Evolutionary conservation across 495 filamentous ascomycete species (phyloP).

Genomic region (Schizothecium vesticola): DNA sequence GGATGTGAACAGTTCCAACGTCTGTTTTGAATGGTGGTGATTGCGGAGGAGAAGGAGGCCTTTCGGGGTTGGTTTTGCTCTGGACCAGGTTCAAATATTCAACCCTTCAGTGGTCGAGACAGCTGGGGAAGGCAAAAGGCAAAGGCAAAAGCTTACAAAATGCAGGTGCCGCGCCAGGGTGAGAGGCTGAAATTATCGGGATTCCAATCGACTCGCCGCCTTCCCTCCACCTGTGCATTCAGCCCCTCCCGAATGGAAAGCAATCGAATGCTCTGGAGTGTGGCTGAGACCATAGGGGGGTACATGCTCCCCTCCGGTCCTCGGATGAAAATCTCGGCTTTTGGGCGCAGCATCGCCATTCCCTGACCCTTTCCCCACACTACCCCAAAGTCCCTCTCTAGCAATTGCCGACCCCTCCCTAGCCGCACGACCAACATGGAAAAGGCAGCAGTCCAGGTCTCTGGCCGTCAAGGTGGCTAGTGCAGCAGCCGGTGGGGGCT

Average conservation of each 20-base stretch:
- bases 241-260: constrained; percentile 36
- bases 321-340: background rate
- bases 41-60: background rate
- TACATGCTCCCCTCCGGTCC: constrained; percentile 8
- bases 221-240: constrained; percentile 24
- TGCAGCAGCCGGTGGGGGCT: background rate
- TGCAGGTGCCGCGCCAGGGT: constrained; percentile 15
- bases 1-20: background rate
- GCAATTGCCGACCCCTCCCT: background rate
- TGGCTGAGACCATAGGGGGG: constrained; percentile 29
- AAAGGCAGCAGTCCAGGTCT: background rate
- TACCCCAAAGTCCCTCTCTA: background rate
- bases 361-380: background rate
- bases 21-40: background rate
- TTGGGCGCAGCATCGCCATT: background rate
- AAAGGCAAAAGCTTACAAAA: constrained; percentile 19
- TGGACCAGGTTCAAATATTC: constrained; percentile 11
- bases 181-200: constrained; percentile 32
- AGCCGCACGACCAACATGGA: background rate
- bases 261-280: constrained; percentile 35
- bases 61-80: constrained; percentile 1
- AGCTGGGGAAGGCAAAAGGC: constrained; percentile 7
- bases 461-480: background rate
- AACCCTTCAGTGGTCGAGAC: background rate
- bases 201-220: constrained; percentile 27